Percentiles rank a stretch among this genome's conserved stretches.
phyloP scores from a whole-genome alignment of 2,329 filamentous ascomycete genomes.

The Clarireedia monteithiana region DNA sequence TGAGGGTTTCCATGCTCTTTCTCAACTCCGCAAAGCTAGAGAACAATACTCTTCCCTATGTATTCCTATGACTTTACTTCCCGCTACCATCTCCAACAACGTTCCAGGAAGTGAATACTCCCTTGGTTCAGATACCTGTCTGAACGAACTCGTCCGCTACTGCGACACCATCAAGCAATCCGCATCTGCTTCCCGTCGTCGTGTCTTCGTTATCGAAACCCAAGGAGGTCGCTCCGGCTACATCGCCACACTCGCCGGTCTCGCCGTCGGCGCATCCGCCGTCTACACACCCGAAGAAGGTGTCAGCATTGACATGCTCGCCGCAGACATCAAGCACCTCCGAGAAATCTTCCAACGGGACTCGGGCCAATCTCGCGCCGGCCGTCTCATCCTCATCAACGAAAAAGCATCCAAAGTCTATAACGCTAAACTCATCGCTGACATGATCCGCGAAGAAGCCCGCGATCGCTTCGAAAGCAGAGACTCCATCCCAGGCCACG shows the following conservation, averaged over 20 bases:
- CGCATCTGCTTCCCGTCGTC: constrained; percentile 82
- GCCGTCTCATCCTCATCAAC: constrained; percentile 93
- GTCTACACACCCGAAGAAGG: constrained; percentile 98
- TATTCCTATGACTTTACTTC: constrained; percentile 85
- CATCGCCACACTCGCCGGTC: constrained; percentile 80
- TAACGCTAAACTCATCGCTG: constrained; percentile 84
- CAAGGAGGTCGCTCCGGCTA: constrained; percentile 94
- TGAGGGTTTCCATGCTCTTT: constrained; percentile 89
- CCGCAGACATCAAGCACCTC: constrained; percentile 80
- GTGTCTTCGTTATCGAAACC: constrained; percentile 96
- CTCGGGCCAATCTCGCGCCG: constrained; percentile 79
- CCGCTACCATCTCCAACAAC: constrained; percentile 98
- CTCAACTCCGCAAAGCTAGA: constrained; percentile 75
- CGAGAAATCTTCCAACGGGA: constrained; percentile 80
- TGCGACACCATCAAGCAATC: constrained; percentile 98
- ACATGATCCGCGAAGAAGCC: constrained; percentile 92
- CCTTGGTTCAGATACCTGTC: constrained; percentile 88
- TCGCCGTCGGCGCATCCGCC: constrained; percentile 84
- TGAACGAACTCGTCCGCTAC: constrained; percentile 91
- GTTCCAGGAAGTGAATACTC: constrained; percentile 97
- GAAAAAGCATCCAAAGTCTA: constrained; percentile 89
- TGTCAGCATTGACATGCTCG: constrained; percentile 87
- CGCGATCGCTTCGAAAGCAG: constrained; percentile 87
- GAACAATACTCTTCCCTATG: constrained; percentile 75
- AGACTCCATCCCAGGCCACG: constrained; percentile 86